Conservation (phyloP, 768 basidiomycete genomes). For the Hypholoma fasciculare region DNA sequence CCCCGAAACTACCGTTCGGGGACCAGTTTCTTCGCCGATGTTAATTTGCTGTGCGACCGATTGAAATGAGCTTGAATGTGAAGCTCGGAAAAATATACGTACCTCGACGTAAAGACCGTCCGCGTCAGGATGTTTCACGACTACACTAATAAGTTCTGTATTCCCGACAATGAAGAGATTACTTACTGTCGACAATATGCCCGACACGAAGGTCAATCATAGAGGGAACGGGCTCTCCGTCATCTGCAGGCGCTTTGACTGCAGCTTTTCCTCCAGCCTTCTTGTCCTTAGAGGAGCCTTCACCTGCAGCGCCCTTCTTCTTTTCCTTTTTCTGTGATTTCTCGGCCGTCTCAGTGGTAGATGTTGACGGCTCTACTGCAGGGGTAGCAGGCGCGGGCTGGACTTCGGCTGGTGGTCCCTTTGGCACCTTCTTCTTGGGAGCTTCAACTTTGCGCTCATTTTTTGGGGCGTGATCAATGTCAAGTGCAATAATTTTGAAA, state of each 20-base stretch:
- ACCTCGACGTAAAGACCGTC: slow-evolving; percentile 97
- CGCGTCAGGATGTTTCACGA: slow-evolving; percentile 95
- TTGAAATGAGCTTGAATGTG: slow-evolving; percentile 11
- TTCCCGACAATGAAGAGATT: neutral
- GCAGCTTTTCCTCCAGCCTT: slow-evolving; percentile 24
- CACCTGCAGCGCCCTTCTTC: slow-evolving; percentile 46
- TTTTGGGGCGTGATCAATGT: slow-evolving; percentile 75
- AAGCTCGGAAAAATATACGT: slow-evolving; percentile 13
- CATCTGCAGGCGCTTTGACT: slow-evolving; percentile 59
- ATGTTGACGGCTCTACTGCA: slow-evolving; percentile 22
- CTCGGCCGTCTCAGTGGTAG: slow-evolving; percentile 16
- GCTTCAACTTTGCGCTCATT: slow-evolving; percentile 70
- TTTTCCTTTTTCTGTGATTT: slow-evolving; percentile 54
- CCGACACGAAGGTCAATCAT: slow-evolving; percentile 98
- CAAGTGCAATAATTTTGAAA: slow-evolving; percentile 62
- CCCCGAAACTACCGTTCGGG: slow-evolving; percentile 95
- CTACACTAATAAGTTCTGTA: slow-evolving; percentile 37
- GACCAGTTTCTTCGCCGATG: slow-evolving; percentile 91
- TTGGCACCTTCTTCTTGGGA: slow-evolving; percentile 66
- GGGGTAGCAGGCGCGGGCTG: slow-evolving; percentile 20
- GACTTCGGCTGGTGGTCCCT: slow-evolving; percentile 25
- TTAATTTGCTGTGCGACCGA: slow-evolving; percentile 76
- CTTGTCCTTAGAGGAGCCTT: slow-evolving; percentile 37
- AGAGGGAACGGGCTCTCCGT: slow-evolving; percentile 84
- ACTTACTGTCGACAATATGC: slow-evolving; percentile 83